A percentile compares a stretch with the other conserved stretches of the same genome.
phyloP scores from a whole-genome alignment of 768 basidiomycete genomes.

The Pleurotus citrinopileatus region DNA sequence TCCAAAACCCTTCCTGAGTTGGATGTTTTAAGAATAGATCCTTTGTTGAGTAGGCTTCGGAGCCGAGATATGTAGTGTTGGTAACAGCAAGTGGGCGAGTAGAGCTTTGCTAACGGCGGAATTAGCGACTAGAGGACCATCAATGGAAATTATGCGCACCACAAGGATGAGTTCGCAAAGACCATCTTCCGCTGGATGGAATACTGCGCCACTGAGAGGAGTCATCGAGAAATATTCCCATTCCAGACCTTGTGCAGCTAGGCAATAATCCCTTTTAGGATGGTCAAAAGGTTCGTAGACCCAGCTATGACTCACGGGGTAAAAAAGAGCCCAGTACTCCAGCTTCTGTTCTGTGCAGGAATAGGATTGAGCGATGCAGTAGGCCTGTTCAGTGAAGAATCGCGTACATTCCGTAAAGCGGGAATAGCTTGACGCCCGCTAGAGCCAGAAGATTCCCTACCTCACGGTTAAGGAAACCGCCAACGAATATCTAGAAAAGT shows the following conservation, averaged over 20 bases:
- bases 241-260: neutral
- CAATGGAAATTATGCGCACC: neutral
- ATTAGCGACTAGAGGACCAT: neutral
- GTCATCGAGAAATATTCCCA: slow-evolving; percentile 9
- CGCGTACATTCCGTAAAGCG: slow-evolving; percentile 6
- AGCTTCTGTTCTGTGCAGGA: neutral
- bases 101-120: neutral
- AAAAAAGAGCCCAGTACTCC: slow-evolving; percentile 3
- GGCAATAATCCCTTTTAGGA: neutral
- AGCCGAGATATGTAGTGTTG: neutral
- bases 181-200: neutral
- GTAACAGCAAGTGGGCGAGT: neutral
- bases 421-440: neutral
- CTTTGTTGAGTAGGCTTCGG: slow-evolving; percentile 16
- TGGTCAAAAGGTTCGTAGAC: neutral
- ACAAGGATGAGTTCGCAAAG: neutral
- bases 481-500: slow-evolving; percentile 6
- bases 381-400: neutral
- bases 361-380: neutral
- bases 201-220: neutral
- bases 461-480: slow-evolving; percentile 6
- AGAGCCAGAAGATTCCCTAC: slow-evolving; percentile 4
- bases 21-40: slow-evolving; percentile 26
- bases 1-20: slow-evolving; percentile 17
- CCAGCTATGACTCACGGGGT: neutral